Evolutionary conservation across 2,329 filamentous ascomycete genomes (phyloP), one percentile per base, ranked within the genome.

Genomic region (Penicillium olsonii): DNA sequence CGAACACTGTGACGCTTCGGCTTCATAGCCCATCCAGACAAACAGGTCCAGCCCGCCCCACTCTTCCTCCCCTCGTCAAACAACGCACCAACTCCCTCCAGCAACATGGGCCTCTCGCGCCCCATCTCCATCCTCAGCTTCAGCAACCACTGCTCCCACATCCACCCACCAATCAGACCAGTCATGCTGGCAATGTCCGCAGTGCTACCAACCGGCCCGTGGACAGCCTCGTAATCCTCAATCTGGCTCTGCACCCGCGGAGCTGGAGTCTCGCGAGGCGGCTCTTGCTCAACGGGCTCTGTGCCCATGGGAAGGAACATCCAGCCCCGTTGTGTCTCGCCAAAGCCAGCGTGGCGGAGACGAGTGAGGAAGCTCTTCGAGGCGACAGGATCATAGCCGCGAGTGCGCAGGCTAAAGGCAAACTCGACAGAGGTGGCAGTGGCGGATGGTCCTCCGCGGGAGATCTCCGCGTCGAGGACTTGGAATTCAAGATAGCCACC

Each of bases 121-220:
- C 88, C 87, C 65, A 90, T 94, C 76, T 96, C 92, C 74, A 87
- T 82, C 74, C 94, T 88, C 63, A 92, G 81, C 65, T 90, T 89
- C 59, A 96, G 75, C 69, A 97, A 82, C 94, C 94, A 99, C 68
- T 90, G 88, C 80, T 99, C 94, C 92, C 92, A 99, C 68, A 86
- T 85, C 85, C 91, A 94, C 20, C 87, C 86, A 4, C 90, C 94
- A 1, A 92, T 84, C 34, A 97, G 75, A 17, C 92, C 92, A 11
- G 88, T 87, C 57, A 96, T 78, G 60, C 82, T 84, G 2, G 89
- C 88, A 12, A 86, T 83, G 65, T 85, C 83, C 42, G 85, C 82
- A 0, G 87, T 90, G 61, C 82, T 87, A 7, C 88, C 88, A n/a
- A 78, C 65, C 1, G 75, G 74, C 2, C 75, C 75, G 15, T 74